Conservation (phyloP, 148 eudicot species). For the Nyssa sinensis region DNA sequence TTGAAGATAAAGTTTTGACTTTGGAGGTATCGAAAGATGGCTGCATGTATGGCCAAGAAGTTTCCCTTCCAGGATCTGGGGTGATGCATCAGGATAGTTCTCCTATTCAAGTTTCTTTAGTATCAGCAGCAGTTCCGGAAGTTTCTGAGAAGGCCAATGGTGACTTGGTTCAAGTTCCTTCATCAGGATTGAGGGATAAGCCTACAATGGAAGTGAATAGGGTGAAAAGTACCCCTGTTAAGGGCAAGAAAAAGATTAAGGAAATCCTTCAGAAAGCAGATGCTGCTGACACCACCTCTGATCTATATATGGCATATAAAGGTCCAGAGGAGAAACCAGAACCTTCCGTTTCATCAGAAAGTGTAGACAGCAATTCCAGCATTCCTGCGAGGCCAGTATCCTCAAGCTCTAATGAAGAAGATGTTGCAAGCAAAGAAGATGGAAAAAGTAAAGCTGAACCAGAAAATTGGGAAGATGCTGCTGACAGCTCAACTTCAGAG, state of each 20-base stretch:
- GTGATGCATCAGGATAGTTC: no score
- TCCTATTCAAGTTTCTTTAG: no score
- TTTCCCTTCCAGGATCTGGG: no score
- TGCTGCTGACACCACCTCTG: constrained; percentile 70
- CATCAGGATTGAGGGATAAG: constrained; percentile 46
- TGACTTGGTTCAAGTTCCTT: constrained; percentile 24
- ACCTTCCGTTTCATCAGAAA: constrained; percentile 25
- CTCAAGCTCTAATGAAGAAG: constrained; percentile 27
- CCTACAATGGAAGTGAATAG: constrained; percentile 37
- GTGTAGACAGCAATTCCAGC: constrained; percentile 23
- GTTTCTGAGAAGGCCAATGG: constrained; percentile 28
- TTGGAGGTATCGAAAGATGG: no score
- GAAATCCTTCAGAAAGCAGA: constrained; percentile 77
- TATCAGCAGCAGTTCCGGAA: no score
- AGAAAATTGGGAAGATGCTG: constrained; percentile 99
- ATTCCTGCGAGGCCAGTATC: constrained; percentile 20
- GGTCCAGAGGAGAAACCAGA: constrained; percentile 80
- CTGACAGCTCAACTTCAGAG: constrained; percentile 68
- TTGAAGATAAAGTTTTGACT: no score
- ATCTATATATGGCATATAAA: constrained; percentile 87
- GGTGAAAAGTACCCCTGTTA: constrained; percentile 35
- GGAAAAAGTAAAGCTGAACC: constrained; percentile 58
- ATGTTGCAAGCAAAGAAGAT: constrained; percentile 23
- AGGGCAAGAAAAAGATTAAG: constrained; percentile 64
- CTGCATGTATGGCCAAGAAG: no score